A percentile compares a stretch with the other conserved stretches of the same genome.
These are phyloP conservation scores for Boletellus ananiceps DNA, from an alignment of 768 basidiomycete genomes.

Conservation along the genomic window DNA sequence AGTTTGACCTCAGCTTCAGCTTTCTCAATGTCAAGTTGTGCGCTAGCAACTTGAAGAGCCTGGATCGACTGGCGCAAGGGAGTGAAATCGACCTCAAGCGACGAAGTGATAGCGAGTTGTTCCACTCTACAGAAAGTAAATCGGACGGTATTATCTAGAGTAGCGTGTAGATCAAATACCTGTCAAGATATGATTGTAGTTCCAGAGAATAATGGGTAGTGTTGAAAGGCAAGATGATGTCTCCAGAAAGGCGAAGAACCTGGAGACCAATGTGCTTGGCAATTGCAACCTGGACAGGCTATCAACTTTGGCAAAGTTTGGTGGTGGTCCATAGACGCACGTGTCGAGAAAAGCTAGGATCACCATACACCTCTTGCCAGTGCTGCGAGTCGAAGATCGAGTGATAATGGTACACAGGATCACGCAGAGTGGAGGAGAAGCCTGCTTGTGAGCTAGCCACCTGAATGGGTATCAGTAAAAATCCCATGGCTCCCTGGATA, in stretches of 20 bases:
- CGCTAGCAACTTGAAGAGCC: slow-evolving; percentile 48
- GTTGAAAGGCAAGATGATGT: slow-evolving; percentile 66
- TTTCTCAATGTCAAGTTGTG: slow-evolving; percentile 57
- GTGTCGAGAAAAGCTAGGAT: slow-evolving; percentile 72
- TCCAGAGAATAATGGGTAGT: slow-evolving; percentile 73
- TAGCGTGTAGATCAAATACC: slow-evolving; percentile 36
- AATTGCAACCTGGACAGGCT: slow-evolving; percentile 47
- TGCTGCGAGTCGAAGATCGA: slow-evolving; percentile 68
- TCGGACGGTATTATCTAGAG: slow-evolving; percentile 22
- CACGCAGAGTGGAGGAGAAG: slow-evolving; percentile 37
- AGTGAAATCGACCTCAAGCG: slow-evolving; percentile 48
- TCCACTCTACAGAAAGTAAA: slow-evolving; percentile 26
- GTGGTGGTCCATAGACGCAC: slow-evolving; percentile 34
- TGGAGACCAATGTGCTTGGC: slow-evolving; percentile 65
- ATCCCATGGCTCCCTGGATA: neutral
- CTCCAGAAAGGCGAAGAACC: slow-evolving; percentile 57
- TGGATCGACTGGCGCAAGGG: slow-evolving; percentile 44
- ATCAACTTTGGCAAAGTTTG: slow-evolving; percentile 1
- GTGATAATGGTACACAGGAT: slow-evolving; percentile 72
- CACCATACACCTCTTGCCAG: slow-evolving; percentile 74
- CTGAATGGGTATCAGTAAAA: slow-evolving; percentile 16
- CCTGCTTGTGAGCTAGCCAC: slow-evolving; percentile 33
- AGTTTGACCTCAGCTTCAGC: slow-evolving; percentile 46
- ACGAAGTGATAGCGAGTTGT: slow-evolving; percentile 17
- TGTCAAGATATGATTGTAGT: slow-evolving; percentile 55